Base-by-base conservation (phyloP, 108 stramenopile genomes). In the Pseudonitzschia pungens region DNA sequence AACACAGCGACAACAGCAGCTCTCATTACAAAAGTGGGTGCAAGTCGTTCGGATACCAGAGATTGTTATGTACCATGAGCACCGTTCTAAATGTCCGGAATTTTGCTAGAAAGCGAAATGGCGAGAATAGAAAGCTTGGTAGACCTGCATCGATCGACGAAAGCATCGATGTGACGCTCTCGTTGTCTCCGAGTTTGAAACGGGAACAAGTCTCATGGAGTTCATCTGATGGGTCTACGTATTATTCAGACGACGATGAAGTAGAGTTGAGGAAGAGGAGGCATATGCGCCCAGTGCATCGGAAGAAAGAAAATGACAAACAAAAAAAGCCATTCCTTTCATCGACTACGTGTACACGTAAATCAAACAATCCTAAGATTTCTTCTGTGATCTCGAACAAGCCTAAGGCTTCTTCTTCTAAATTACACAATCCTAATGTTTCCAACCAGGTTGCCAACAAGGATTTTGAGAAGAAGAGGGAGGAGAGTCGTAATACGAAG, bases 201-300 rank as follows among this genome's bases (percentile, higher is more conserved):
- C 36, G 33, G 36, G 60, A 62, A 33, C 45, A 67, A 45, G 45
- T 67, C 7, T 67, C 66, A 18, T 67, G 66, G 66, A 67, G 66
- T 16, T 67, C 66, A 18, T 67, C 66, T 21, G 66, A 67, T 43
- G 66, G 66, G 12, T 67, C 66, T 14, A 67, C 45, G 15, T 67
- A 67, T 24, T 62, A 62, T 62, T 62, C 60, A 5, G 60, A 62
- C 21, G 66, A 48, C 20, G 40, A 40, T 21, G 62, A 63, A 63
- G 24, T 24, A 24, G 12, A 12, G 10, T 24, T 55, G 24, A 22
- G 26, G 60, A 24, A 62, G 24, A 24, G 59, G 15, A 31, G 29
- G 27, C 45, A 48, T 28, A 22, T 8, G 0, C 42, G 27, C 6
- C 43, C 8, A 26, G 44, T 29, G 0, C 43, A 40, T 50, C 22